Conservation (phyloP, 768 basidiomycete genomes). For the Podaxis carcinomalis region DNA sequence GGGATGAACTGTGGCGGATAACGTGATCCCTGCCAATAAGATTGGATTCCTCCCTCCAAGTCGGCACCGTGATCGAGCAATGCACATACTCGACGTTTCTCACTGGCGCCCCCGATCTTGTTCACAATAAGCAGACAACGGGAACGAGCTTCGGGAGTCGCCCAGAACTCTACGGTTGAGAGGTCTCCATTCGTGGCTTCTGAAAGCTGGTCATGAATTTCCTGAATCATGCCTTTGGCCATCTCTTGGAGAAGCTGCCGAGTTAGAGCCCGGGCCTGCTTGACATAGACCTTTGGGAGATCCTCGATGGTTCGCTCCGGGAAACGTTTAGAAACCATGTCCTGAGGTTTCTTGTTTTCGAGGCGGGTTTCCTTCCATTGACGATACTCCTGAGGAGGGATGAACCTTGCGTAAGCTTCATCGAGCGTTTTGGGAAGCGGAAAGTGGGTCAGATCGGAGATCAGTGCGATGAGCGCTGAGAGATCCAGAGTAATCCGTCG, state of each 20-base stretch:
- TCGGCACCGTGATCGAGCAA: slow-evolving; percentile 40
- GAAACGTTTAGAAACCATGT: slow-evolving; percentile 6
- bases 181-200: slow-evolving; percentile 5
- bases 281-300: slow-evolving; percentile 34
- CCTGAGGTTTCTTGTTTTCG: slow-evolving; percentile 8
- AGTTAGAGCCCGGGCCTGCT: slow-evolving; percentile 67
- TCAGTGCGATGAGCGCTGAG: slow-evolving; percentile 78
- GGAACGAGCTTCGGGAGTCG: slow-evolving; percentile 70
- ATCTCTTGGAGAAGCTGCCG: slow-evolving; percentile 77
- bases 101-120: slow-evolving; percentile 73
- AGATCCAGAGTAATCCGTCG: slow-evolving; percentile 73
- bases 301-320: slow-evolving; percentile 26
- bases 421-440: slow-evolving; percentile 51
- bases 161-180: slow-evolving; percentile 63
- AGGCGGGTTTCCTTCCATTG: slow-evolving; percentile 51
- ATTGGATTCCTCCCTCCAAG: neutral
- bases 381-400: slow-evolving; percentile 51
- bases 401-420: slow-evolving; percentile 62
- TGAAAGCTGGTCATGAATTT: slow-evolving; percentile 48
- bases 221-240: slow-evolving; percentile 54
- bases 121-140: slow-evolving; percentile 73
- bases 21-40: slow-evolving; percentile 65
- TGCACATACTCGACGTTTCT: slow-evolving; percentile 59
- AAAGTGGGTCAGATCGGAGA: slow-evolving; percentile 78
- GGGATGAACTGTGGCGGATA: slow-evolving; percentile 50